These are phyloP conservation scores for Hymenoscyphus albidus DNA, from an alignment of 2,329 filamentous ascomycete species.

Conservation along the genomic window DNA sequence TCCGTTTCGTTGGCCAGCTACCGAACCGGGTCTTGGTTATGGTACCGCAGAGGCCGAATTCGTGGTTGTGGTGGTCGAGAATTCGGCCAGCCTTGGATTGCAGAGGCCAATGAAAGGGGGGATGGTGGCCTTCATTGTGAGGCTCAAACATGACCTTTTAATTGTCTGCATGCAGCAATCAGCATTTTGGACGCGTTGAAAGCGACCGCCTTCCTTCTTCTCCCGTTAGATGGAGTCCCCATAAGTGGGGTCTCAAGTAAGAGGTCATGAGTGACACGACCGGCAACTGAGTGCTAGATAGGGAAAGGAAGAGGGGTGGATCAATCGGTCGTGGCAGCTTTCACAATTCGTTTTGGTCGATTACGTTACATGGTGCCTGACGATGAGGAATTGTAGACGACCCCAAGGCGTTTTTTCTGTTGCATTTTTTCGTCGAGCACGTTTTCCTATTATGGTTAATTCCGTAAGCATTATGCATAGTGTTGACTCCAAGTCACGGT, in stretches of 20 bases:
- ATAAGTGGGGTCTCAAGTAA: background rate
- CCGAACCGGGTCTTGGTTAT: slow-evolving; percentile 1
- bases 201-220: slow-evolving; percentile 7
- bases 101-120: slow-evolving; percentile 6
- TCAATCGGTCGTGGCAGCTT: background rate
- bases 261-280: slow-evolving; percentile 7
- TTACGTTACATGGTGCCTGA: slow-evolving; percentile 11
- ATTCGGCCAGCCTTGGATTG: slow-evolving; percentile 12
- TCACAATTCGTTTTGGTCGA: background rate
- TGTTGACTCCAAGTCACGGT: background rate
- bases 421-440: background rate
- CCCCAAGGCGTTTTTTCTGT: background rate
- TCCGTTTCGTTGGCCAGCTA: slow-evolving; percentile 3
- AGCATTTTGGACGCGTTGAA: slow-evolving; percentile 11
- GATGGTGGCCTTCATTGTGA: slow-evolving; percentile 3
- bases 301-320: background rate
- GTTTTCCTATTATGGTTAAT: background rate
- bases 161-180: background rate
- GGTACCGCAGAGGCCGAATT: slow-evolving; percentile 1
- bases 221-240: background rate
- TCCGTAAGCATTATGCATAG: background rate
- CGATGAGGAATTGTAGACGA: slow-evolving; percentile 3
- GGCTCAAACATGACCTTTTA: slow-evolving; percentile 4
- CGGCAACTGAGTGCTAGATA: slow-evolving; percentile 1
- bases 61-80: slow-evolving; percentile 7